Percentiles rank a stretch among this genome's conserved stretches.
Evolutionary conservation across 192 early-diverging fungal species (phyloP).

Genomic region (Haplosporangium gracile): DNA sequence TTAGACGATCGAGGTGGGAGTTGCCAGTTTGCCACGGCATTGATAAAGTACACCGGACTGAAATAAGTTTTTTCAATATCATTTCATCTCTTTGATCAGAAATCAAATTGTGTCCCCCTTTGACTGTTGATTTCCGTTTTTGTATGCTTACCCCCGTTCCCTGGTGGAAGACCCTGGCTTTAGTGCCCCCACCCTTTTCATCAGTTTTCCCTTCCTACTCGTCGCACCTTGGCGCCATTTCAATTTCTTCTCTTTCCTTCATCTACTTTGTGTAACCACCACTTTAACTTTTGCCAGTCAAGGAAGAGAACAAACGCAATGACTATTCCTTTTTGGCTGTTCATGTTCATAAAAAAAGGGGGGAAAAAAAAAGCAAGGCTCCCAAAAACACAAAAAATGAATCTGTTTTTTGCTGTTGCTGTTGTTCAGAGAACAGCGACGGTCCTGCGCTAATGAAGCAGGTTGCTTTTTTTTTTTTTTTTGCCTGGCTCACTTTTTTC

Average conservation of each 20-base stretch:
- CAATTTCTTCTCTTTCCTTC: neutral
- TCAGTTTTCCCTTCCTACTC: no score
- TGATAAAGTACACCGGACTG: no score
- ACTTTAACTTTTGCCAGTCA: neutral
- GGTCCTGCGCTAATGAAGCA: neutral
- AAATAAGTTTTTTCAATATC: no score
- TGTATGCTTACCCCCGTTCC: no score
- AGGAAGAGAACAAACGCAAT: neutral
- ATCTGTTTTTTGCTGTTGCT: neutral
- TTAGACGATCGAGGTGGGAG: neutral
- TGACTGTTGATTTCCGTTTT: no score
- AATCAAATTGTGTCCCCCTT: no score
- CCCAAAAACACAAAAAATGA: neutral
- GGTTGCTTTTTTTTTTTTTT: no score
- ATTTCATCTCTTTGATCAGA: no score
- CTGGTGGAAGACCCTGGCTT: no score
- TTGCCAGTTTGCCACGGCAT: neutral
- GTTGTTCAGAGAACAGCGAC: neutral
- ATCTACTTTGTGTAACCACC: constrained; percentile 2
- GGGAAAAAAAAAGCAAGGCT: neutral
- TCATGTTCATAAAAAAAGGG: neutral
- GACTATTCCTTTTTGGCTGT: neutral
- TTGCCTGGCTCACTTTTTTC: no score
- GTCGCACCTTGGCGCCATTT: neutral
- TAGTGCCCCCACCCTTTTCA: no score